Base-by-base conservation (phyloP, 345 rosid species). In the Kandelia obovata region DNA sequence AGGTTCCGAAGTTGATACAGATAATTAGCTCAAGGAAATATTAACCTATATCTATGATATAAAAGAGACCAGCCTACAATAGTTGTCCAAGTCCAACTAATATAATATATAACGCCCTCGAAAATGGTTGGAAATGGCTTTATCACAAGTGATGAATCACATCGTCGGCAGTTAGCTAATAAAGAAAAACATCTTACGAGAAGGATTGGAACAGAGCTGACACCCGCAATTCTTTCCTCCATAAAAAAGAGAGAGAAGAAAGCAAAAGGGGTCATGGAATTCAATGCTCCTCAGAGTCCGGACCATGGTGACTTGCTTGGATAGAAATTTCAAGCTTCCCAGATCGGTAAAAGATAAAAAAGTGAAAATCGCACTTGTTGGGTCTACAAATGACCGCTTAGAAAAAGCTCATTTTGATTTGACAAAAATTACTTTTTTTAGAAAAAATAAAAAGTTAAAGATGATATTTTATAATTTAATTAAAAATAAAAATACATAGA, bases 181-280 rank as follows among this genome's bases (percentile, higher is more conserved):
- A 30, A 27, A 68, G 51, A 58, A 65, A 34, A 68, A 61, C 65
- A 34, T 37, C 35, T 71, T 34, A 49, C 75, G 67, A 76, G 64
- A 62, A 52, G 73, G 71, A 66, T 70, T 69, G 73, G 64, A 66
- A 73, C 51, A 21, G 74, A 73, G 55, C 71, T 60, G 73, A 53
- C 58, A 73, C 58, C 49, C 31, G 13, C 57, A 61, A 11, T 11
- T 46, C 7, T 37, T 69, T 21, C 37, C 49, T 0, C 65, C 53
- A 65, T 7, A 21, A 64, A 37, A 65, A 53, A 23, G 30, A 37
- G 60, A 23, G 30, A 37, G 51, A 32, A 27, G 79, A 13, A 10
- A 53, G 55, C 57, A 49, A 49, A 43, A 25, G 75, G 73, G 68
- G 52, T 53, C 62, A 31, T 56, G 60, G 67, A 71, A 70, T 70